These are phyloP conservation scores for Sistotremastrum niveocremeum DNA, from an alignment of 768 basidiomycete species.

Conservation along the genomic window DNA sequence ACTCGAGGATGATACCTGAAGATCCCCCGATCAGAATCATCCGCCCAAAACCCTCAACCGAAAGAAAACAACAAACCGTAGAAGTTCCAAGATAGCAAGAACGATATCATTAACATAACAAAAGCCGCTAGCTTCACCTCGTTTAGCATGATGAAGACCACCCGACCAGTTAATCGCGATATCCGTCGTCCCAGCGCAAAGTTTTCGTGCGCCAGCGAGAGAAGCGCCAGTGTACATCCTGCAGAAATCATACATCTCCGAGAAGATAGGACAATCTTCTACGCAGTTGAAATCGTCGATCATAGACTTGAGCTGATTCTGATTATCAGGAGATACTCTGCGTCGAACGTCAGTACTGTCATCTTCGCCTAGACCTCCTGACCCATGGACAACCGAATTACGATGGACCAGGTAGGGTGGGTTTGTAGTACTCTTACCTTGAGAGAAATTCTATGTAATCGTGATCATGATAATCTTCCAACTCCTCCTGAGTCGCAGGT, in stretches of 20 bases:
- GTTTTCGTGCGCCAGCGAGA: conserved; percentile 79
- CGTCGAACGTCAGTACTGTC: background rate
- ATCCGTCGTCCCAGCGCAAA: conserved; percentile 75
- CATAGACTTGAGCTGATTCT: conserved; percentile 54
- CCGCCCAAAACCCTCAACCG: background rate
- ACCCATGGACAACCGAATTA: background rate
- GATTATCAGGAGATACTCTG: conserved; percentile 76
- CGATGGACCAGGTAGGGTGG: background rate
- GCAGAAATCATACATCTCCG: conserved; percentile 91
- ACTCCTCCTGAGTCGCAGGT: conserved; percentile 77
- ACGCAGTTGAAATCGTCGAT: conserved; percentile 88
- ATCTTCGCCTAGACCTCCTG: no score
- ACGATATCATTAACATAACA: conserved; percentile 98
- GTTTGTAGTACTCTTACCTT: conserved; percentile 35
- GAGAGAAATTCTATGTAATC: conserved; percentile 97
- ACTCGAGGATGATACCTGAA: conserved; percentile 83
- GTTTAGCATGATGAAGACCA: conserved; percentile 95
- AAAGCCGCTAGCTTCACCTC: conserved; percentile 95
- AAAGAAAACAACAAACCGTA: conserved; percentile 44
- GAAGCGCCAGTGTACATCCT: conserved; percentile 89
- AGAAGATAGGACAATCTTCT: conserved; percentile 94
- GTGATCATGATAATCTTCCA: conserved; percentile 83
- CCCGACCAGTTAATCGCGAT: conserved; percentile 99
- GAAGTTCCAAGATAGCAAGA: conserved; percentile 81
- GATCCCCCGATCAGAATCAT: conserved; percentile 1